Percentiles rank a stretch among this genome's conserved stretches.
These are phyloP conservation scores for Acacia crassicarpa DNA, from an alignment of 306 rosid genomes.

Conservation along the genomic window DNA sequence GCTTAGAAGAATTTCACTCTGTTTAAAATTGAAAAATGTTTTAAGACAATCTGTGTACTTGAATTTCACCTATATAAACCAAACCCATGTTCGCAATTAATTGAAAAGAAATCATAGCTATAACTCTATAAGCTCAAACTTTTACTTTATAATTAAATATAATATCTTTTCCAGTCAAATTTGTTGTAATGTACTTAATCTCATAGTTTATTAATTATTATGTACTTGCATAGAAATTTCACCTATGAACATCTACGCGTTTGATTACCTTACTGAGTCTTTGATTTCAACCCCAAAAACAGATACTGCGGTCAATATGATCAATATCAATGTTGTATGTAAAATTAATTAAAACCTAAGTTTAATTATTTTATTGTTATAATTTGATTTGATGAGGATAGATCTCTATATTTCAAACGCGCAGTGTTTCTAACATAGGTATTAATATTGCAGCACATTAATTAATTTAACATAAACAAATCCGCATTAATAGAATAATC, in stretches of 20 bases:
- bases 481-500: no score
- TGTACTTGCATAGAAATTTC: background rate
- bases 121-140: background rate
- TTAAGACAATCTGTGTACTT: background rate
- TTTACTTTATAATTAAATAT: background rate
- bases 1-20: background rate
- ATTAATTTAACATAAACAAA: background rate
- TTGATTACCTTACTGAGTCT: no score
- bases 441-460: background rate
- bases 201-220: background rate
- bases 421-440: background rate
- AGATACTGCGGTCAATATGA: background rate
- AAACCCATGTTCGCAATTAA: background rate
- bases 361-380: background rate
- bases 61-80: background rate
- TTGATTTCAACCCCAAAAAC: background rate
- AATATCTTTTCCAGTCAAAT: background rate
- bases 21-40: background rate
- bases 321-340: no score
- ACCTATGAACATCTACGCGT: background rate
- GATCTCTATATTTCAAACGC: background rate
- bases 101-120: background rate
- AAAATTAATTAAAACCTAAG: background rate
- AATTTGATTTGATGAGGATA: background rate
- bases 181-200: background rate